Conservation (phyloP, 148 eudicot genomes). For the Rhododendron vialii region DNA sequence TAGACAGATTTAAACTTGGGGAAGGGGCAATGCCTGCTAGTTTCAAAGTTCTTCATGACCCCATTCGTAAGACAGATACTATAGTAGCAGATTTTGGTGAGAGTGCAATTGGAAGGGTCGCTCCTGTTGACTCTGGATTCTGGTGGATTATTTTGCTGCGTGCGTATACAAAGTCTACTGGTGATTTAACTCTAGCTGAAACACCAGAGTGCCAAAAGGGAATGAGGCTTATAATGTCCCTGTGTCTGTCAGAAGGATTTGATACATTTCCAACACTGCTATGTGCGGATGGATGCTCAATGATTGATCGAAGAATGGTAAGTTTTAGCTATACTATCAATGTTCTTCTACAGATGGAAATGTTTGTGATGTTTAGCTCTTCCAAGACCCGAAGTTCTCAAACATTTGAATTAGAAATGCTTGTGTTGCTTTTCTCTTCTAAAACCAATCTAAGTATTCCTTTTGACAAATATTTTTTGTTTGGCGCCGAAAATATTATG, state of each 20-base stretch:
- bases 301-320: conserved; percentile 99
- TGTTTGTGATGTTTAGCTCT: neutral
- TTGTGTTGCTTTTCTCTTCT: conserved; percentile 4
- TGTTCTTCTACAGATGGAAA: neutral
- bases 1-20: conserved; percentile 95
- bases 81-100: conserved; percentile 95
- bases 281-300: conserved; percentile 98
- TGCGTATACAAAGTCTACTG: conserved; percentile 94
- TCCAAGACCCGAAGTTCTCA: neutral
- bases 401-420: neutral
- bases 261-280: conserved; percentile 95
- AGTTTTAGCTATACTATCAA: conserved; percentile 11
- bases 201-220: conserved; percentile 98
- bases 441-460: neutral
- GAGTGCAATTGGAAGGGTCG: conserved; percentile 99
- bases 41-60: conserved; percentile 95
- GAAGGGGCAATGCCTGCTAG: conserved; percentile 99
- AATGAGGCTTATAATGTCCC: conserved; percentile 72
- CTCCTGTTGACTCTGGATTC: conserved; percentile 98
- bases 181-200: conserved; percentile 78
- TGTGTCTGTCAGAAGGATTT: conserved; percentile 93
- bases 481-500: neutral
- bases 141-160: conserved; percentile 99
- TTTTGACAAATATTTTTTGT: neutral
- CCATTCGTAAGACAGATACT: conserved; percentile 80